Percentiles rank a stretch among this genome's conserved stretches.
These are phyloP conservation scores for Bauhinia variegata DNA, from an alignment of 306 rosid species.

Conservation along the genomic window DNA sequence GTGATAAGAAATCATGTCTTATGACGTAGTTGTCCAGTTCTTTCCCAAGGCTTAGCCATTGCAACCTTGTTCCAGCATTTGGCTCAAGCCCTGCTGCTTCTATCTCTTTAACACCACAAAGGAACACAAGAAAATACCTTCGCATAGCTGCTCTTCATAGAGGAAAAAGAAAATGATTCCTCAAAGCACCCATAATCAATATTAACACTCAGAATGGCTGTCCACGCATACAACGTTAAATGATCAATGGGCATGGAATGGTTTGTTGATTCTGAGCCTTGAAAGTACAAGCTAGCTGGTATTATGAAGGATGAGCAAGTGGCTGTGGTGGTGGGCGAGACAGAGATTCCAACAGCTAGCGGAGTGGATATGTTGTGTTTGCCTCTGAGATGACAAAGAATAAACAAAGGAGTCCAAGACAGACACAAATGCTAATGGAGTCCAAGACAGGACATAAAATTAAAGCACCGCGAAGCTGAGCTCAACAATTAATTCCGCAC, in stretches of 20 bases:
- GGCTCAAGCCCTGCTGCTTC: slow-evolving; percentile 48
- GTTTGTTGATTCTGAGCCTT: slow-evolving; percentile 26
- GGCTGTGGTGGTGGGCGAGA: slow-evolving; percentile 16
- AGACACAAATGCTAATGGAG: no score
- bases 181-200: slow-evolving; percentile 40
- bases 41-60: slow-evolving; percentile 45
- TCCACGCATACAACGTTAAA: slow-evolving; percentile 47
- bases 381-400: no score
- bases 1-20: slow-evolving; percentile 42
- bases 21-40: slow-evolving; percentile 55
- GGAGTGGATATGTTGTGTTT: slow-evolving; percentile 24
- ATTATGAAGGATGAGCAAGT: slow-evolving; percentile 10
- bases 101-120: slow-evolving; percentile 44
- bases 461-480: no score
- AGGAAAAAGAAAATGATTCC: slow-evolving; percentile 38
- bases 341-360: slow-evolving; percentile 6
- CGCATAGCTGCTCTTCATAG: slow-evolving; percentile 28
- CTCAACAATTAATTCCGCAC: no score
- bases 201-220: slow-evolving; percentile 46
- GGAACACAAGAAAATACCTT: slow-evolving; percentile 53
- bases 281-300: slow-evolving; percentile 26
- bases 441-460: no score
- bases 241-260: slow-evolving; percentile 12
- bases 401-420: no score
- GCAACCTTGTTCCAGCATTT: slow-evolving; percentile 54